Percentiles rank a stretch among this genome's conserved stretches.
phyloP scores from a whole-genome alignment of 768 basidiomycete species.

The Pleurotus tuoliensis region DNA sequence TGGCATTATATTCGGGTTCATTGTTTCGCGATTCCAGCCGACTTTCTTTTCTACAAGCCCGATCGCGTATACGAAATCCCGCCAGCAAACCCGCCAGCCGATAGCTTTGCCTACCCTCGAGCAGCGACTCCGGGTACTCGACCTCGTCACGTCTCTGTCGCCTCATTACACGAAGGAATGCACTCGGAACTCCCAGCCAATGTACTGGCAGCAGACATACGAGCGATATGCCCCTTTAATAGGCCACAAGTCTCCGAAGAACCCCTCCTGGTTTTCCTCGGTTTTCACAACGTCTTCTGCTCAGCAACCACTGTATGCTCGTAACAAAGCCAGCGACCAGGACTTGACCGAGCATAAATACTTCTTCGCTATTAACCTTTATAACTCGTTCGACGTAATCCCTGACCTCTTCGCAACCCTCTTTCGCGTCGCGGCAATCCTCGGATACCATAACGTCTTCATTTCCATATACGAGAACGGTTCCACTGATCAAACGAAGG shows the following conservation, averaged over 20 bases:
- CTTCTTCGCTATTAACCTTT: constrained; percentile 98
- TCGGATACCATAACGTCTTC: constrained; percentile 97
- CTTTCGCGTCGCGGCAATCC: constrained; percentile 86
- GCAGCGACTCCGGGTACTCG: constrained; percentile 82
- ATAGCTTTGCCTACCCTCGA: constrained; percentile 75
- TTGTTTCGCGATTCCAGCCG: constrained; percentile 50
- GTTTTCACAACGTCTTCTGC: constrained; percentile 29
- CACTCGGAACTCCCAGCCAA: constrained; percentile 76
- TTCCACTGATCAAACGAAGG: constrained; percentile 98
- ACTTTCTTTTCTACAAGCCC: constrained; percentile 34
- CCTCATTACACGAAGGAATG: constrained; percentile 94
- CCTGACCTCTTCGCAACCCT: constrained; percentile 96
- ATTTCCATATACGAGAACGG: constrained; percentile 99
- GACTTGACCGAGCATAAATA: constrained; percentile 84
- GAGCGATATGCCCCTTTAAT: constrained; percentile 84
- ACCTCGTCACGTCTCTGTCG: constrained; percentile 81
- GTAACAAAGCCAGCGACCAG: constrained; percentile 33
- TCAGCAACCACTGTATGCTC: constrained; percentile 16
- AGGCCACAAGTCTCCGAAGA: constrained; percentile 64
- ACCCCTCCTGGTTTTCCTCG: constrained; percentile 57
- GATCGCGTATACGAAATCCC: constrained; percentile 34
- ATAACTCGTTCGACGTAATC: constrained; percentile 99
- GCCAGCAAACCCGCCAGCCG: constrained; percentile 54
- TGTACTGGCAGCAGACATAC: constrained; percentile 79
- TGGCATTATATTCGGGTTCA: constrained; percentile 58